Percentiles rank a stretch among this genome's conserved stretches.
These are phyloP conservation scores for Botrytis squamosa DNA, from an alignment of 2,329 filamentous ascomycete genomes.

Conservation along the genomic window DNA sequence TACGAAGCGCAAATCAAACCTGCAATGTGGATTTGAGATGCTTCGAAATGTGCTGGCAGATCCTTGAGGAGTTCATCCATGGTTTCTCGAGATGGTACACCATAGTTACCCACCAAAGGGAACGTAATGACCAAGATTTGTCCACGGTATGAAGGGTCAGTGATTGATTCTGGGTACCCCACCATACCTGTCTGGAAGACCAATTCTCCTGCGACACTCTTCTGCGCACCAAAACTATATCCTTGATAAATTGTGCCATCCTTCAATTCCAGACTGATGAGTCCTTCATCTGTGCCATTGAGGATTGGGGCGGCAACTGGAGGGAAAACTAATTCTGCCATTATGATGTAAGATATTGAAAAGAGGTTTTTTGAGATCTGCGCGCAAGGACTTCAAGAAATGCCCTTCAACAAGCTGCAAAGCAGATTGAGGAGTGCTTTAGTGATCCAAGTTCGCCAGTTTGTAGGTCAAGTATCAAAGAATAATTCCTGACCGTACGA, in stretches of 20 bases:
- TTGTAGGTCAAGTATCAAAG: slow-evolving; percentile 4
- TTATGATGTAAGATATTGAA: slow-evolving; percentile 13
- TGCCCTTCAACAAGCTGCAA: slow-evolving; percentile 27
- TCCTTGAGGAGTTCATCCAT: slow-evolving; percentile 82
- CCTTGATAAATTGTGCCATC: slow-evolving; percentile 91
- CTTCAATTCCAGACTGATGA: slow-evolving; percentile 86
- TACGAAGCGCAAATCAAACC: slow-evolving; percentile 90
- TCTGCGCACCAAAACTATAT: slow-evolving; percentile 93
- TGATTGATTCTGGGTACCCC: slow-evolving; percentile 92
- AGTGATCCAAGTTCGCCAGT: slow-evolving; percentile 20
- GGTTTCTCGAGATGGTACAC: slow-evolving; percentile 83
- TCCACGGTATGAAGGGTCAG: slow-evolving; percentile 82
- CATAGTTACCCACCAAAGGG: slow-evolving; percentile 94
- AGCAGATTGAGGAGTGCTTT: slow-evolving; percentile 24
- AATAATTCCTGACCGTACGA: background rate
- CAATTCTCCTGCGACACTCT: slow-evolving; percentile 92
- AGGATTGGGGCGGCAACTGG: slow-evolving; percentile 32
- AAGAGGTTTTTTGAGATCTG: background rate
- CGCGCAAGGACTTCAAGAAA: slow-evolving; percentile 4
- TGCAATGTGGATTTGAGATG: slow-evolving; percentile 87
- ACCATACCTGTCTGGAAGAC: slow-evolving; percentile 99
- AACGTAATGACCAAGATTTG: slow-evolving; percentile 98
- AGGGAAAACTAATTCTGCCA: slow-evolving; percentile 27
- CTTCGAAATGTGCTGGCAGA: slow-evolving; percentile 90
- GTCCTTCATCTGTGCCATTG: slow-evolving; percentile 49